Evolutionary conservation across 139 green algal genomes (phyloP).

Genomic region (Chlorella sp.): DNA sequence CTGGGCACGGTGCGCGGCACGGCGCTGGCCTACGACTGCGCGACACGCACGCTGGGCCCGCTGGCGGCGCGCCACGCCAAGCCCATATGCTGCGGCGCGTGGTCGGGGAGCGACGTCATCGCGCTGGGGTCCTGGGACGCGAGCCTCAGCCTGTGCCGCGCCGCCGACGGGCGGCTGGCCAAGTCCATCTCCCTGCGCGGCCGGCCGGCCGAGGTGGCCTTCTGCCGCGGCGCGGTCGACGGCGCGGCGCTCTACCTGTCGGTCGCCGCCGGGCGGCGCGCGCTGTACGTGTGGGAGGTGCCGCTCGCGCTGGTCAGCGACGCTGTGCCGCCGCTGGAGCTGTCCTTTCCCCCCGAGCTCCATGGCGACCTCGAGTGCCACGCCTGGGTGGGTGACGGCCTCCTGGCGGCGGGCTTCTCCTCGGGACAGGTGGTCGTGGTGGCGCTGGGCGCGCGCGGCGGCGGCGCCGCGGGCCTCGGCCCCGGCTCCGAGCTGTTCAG

Average conservation of each 20-base stretch:
- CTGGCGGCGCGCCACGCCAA: constrained; percentile 13
- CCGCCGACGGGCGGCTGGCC: background rate
- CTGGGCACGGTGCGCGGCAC: constrained; percentile 76
- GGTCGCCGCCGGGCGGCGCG: background rate
- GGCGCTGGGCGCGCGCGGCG: constrained; percentile 14
- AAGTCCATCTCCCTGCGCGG: constrained; percentile 3
- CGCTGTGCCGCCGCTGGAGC: constrained; percentile 62
- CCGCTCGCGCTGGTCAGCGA: background rate
- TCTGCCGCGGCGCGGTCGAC: background rate
- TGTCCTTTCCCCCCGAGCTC: constrained; percentile 66
- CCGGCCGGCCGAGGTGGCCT: constrained; percentile 6
- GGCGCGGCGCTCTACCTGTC: constrained; percentile 7
- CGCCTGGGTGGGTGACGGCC: constrained; percentile 76
- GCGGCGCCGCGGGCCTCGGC: background rate
- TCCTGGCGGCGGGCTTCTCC: constrained; percentile 71
- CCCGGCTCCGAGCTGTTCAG: constrained; percentile 18
- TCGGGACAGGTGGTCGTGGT: constrained; percentile 50
- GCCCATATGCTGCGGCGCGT: background rate
- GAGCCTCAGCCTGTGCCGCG: constrained; percentile 12
- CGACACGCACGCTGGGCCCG: background rate
- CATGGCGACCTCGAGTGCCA: constrained; percentile 74
- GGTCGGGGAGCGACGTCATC: constrained; percentile 10
- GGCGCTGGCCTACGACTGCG: constrained; percentile 68
- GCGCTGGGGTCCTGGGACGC: constrained; percentile 19
- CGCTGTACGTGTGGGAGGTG: constrained; percentile 20